Evolutionary conservation across 495 filamentous ascomycete species (phyloP), one percentile per base, ranked within the genome.

Genomic region (Aspergillus haitiensis): DNA sequence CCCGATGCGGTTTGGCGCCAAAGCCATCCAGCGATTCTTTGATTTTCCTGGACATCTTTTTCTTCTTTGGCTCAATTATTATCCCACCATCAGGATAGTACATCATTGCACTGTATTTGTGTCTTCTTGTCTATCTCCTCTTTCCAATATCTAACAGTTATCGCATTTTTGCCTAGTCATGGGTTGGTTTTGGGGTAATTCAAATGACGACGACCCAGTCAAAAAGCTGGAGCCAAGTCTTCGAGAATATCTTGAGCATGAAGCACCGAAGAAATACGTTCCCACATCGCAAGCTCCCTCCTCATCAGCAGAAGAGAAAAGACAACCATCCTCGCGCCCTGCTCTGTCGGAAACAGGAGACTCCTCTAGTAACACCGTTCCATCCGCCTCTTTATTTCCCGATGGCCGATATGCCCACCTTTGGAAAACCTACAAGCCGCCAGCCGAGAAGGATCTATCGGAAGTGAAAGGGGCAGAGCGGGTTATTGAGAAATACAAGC

Each of bases 381-480:
- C 86, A 7, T 59, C 74, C 42, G 75, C 82, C 58, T 87, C 86
- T 6, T 78, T 86, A 18, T 89, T 73, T 70, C 83, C 75, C 63
- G 94, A 97, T 74, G 92, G 92, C 60, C 89, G 94, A 59, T 98
- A 97, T 72, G 91, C 92, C 48, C 83, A 97, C 77, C 81, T 98
- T 34, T 98, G 94, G 94, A 88, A 87, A 70, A 89, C 83, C 47
- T 97, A 98, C 82, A 78, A 82, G 53, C 83, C 93, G 1, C 83
- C 84, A 9, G 62, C 72, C 3, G 78, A 84, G 27, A 72, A 91
- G 50, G 86, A 95, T 59, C 76, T 78, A 27, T 78, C 82, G 37
- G 67, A 67, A 35, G 45, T 66, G 21, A 64, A 66, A 45, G 88
- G 88, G 67, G 85, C 84, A 34, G 85, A 93, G 45, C 82, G 88